Percentiles rank a stretch among this genome's conserved stretches.
Evolutionary conservation across 176 grass and related monocot species (phyloP).

Genomic region (Aegilops longissima): DNA sequence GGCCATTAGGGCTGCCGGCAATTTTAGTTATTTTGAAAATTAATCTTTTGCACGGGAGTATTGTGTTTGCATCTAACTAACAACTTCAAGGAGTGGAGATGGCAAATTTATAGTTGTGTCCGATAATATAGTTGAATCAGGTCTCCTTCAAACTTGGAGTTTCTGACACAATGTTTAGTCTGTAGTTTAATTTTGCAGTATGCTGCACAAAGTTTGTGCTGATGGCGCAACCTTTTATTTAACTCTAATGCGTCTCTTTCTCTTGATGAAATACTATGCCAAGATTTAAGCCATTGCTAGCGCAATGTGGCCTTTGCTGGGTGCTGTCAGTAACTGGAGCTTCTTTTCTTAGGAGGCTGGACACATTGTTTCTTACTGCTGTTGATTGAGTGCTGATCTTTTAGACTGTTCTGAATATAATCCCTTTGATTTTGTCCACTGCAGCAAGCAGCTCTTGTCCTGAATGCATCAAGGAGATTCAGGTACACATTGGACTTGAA

Average conservation of each 20-base stretch:
- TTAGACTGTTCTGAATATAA: not conserved
- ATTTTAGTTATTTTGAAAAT: not conserved
- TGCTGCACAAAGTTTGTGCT: too few species aligned
- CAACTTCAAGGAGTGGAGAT: not conserved
- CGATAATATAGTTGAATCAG: too few species aligned
- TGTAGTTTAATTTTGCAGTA: too few species aligned
- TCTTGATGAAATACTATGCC: too few species aligned
- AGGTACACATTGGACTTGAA: constrained; percentile 93
- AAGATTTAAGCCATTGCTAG: not conserved
- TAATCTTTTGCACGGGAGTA: not conserved
- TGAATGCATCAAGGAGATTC: constrained; percentile 93
- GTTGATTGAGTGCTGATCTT: not conserved
- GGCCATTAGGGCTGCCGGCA: not conserved
- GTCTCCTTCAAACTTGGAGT: too few species aligned
- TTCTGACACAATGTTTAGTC: too few species aligned
- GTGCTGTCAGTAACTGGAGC: not conserved
- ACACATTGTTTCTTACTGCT: not conserved
- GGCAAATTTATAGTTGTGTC: too few species aligned
- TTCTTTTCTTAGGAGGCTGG: not conserved
- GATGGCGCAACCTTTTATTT: too few species aligned
- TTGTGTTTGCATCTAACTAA: not conserved
- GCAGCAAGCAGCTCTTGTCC: constrained; percentile 78
- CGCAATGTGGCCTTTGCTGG: not conserved
- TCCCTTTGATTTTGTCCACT: not conserved
- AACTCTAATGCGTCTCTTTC: too few species aligned